phyloP scores from a whole-genome alignment of 495 filamentous ascomycete species.

The Penicillium mononematosum region DNA sequence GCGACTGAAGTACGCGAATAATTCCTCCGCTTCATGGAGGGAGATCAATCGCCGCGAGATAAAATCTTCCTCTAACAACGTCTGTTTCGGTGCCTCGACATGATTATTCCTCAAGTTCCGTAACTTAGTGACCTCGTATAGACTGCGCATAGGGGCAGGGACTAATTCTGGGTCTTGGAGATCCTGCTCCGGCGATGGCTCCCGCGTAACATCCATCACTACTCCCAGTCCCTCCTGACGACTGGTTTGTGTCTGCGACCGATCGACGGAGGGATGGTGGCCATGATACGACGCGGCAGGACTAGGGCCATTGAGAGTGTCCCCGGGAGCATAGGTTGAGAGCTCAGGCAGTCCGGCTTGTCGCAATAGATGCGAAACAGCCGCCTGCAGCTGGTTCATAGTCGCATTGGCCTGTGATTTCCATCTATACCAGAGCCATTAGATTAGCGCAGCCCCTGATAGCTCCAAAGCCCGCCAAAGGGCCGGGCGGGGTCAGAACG shows the following conservation, averaged over 20 bases:
- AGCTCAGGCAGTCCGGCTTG: conserved; percentile 42
- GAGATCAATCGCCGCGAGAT: conserved; percentile 50
- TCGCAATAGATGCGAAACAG: conserved; percentile 46
- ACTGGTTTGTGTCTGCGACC: conserved; percentile 26
- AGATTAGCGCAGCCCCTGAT: conserved; percentile 14
- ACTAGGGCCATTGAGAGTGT: conserved; percentile 32
- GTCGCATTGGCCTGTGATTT: conserved; percentile 43
- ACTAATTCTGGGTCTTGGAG: conserved; percentile 49
- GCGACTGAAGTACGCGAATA: conserved; percentile 53
- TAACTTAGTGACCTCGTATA: conserved; percentile 61
- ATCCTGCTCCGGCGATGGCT: conserved; percentile 52
- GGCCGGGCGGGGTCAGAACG: conserved; percentile 22
- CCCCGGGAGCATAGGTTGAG: conserved; percentile 36
- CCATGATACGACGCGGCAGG: conserved; percentile 33
- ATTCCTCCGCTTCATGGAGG: conserved; percentile 49
- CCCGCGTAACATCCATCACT: conserved; percentile 48
- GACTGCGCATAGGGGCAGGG: conserved; percentile 56
- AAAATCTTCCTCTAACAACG: conserved; percentile 52
- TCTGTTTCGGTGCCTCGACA: conserved; percentile 44
- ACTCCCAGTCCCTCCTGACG: conserved; percentile 34
- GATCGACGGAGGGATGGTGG: conserved; percentile 30
- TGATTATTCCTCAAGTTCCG: conserved; percentile 50
- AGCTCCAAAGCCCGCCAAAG: background rate
- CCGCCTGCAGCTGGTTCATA: conserved; percentile 44
- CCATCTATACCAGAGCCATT: conserved; percentile 32